These are phyloP conservation scores for Teunomyces funiuensis DNA, from an alignment of 805 yeast species.

Conservation along the genomic window DNA sequence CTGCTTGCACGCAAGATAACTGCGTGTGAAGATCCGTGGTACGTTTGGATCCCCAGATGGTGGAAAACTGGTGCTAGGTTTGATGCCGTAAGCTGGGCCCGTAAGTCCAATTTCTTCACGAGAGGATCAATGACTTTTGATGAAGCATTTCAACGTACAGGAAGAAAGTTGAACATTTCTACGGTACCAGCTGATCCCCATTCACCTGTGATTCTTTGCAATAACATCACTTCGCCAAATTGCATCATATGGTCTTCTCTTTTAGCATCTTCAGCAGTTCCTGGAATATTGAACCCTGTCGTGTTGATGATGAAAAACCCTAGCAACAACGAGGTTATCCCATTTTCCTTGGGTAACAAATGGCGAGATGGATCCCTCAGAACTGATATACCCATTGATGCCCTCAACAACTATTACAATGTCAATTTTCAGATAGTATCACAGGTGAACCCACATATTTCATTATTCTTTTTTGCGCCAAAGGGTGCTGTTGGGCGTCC, in stretches of 20 bases:
- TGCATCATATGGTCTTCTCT: slow-evolving; percentile 81
- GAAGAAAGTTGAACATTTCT: slow-evolving; percentile 67
- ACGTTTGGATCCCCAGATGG: slow-evolving; percentile 62
- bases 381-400: slow-evolving; percentile 76
- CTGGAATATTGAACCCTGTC: slow-evolving; percentile 78
- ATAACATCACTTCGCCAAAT: slow-evolving; percentile 73
- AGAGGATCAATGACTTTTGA: slow-evolving; percentile 68
- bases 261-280: slow-evolving; percentile 79
- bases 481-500: slow-evolving; percentile 82
- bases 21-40: slow-evolving; percentile 66
- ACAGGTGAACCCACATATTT: slow-evolving; percentile 81
- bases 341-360: slow-evolving; percentile 71
- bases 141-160: slow-evolving; percentile 69
- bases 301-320: slow-evolving; percentile 67
- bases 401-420: slow-evolving; percentile 71
- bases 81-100: slow-evolving; percentile 74
- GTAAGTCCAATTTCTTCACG: slow-evolving; percentile 67
- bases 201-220: slow-evolving; percentile 77
- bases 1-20: slow-evolving; percentile 61
- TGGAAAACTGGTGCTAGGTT: slow-evolving; percentile 77
- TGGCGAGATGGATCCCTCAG: slow-evolving; percentile 80
- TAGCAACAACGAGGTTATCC: slow-evolving; percentile 43
- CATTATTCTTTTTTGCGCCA: slow-evolving; percentile 73
- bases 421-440: slow-evolving; percentile 75
- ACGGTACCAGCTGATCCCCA: slow-evolving; percentile 83